These are phyloP conservation scores for Sugiyamaella qingdaonensis DNA, from an alignment of 805 yeast genomes.

Conservation along the genomic window DNA sequence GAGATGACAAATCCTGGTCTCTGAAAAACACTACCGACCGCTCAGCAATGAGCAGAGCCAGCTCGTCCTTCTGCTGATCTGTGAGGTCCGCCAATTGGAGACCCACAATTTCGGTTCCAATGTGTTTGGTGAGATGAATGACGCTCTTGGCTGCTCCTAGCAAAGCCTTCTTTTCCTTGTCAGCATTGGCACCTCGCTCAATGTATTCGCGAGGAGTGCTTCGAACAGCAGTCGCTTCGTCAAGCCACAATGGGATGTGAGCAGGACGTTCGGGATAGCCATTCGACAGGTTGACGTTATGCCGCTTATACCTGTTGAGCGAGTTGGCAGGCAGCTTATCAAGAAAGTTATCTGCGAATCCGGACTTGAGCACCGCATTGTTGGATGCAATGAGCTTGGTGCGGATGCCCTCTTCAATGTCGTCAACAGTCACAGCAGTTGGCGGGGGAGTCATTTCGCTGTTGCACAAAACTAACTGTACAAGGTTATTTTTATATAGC, in stretches of 20 bases:
- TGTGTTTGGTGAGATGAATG: conserved; percentile 40
- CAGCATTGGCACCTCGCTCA: conserved; percentile 37
- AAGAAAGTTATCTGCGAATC: background rate
- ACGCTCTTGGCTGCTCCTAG: conserved; percentile 42
- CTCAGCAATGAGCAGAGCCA: conserved; percentile 46
- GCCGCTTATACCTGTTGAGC: conserved; percentile 32
- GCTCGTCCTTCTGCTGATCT: conserved; percentile 44
- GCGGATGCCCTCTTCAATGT: conserved; percentile 11
- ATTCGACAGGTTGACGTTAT: conserved; percentile 36
- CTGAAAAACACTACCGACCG: conserved; percentile 51
- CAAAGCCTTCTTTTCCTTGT: conserved; percentile 38
- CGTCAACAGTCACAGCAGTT: conserved; percentile 5
- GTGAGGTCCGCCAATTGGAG: conserved; percentile 41
- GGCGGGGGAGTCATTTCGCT: conserved; percentile 7
- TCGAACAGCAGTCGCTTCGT: conserved; percentile 39
- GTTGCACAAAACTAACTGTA: background rate
- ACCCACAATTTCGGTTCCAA: conserved; percentile 50
- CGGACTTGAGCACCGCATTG: conserved; percentile 5
- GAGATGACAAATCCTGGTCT: conserved; percentile 43
- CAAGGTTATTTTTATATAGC: background rate
- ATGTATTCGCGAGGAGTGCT: conserved; percentile 28
- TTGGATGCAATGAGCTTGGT: background rate
- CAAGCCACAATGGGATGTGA: conserved; percentile 37
- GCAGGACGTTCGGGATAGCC: conserved; percentile 42
- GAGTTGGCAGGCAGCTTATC: conserved; percentile 27